These are phyloP conservation scores for Candida frijolesensis DNA, from an alignment of 1,139 yeast genomes.

Conservation along the genomic window DNA sequence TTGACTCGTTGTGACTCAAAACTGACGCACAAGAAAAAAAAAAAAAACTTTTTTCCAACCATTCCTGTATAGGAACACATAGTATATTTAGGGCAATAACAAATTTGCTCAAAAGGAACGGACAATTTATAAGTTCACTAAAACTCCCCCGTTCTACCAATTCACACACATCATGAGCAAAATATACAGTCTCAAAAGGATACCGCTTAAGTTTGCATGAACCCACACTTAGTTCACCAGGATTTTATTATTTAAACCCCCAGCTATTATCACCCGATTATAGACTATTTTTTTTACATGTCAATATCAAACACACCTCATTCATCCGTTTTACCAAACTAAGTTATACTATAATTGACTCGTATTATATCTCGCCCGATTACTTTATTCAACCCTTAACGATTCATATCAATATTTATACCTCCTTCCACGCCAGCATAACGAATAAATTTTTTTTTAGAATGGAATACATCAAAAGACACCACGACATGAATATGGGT, in stretches of 20 bases:
- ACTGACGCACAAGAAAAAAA: background rate
- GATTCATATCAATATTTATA: background rate
- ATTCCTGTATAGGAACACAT: background rate
- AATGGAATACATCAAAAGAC: conserved; percentile 2
- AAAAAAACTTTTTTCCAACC: background rate
- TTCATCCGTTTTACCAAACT: no score
- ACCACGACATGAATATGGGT: conserved; percentile 6
- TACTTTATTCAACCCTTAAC: no score
- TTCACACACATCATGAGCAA: no score
- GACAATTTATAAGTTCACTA: no score
- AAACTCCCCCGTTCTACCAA: no score
- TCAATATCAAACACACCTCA: no score
- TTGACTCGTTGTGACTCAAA: conserved; percentile 1
- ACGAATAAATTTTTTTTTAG: background rate
- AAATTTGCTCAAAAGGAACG: conserved; percentile 1
- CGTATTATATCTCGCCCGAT: background rate
- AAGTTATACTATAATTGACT: no score
- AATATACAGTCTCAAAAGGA: background rate
- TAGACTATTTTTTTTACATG: no score
- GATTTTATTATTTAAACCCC: no score
- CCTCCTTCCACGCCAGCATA: background rate
- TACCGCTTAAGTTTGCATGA: no score
- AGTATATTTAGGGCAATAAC: background rate
- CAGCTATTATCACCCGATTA: no score
- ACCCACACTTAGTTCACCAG: no score